phyloP scores from a whole-genome alignment of 1,139 yeast genomes.

The Hemisphaericaspora lyxosophila region DNA sequence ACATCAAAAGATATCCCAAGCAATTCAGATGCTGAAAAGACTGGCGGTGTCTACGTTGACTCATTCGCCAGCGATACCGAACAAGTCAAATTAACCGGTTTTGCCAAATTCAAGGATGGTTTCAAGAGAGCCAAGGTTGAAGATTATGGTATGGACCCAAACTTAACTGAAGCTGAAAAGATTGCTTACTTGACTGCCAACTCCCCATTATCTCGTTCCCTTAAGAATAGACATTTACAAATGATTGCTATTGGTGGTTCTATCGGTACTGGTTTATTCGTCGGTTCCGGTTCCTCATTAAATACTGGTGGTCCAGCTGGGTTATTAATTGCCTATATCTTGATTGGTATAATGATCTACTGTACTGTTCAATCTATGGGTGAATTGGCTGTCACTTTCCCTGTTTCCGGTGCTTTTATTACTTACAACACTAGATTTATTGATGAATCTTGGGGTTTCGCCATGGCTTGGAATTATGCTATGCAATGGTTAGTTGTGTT shows the following conservation, averaged over 20 bases:
- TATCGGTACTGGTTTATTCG: slow-evolving; percentile 77
- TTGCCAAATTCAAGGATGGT: slow-evolving; percentile 50
- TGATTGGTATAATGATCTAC: slow-evolving; percentile 50
- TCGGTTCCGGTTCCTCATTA: slow-evolving; percentile 62
- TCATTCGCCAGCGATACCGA: not conserved
- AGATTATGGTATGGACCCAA: slow-evolving; percentile 61
- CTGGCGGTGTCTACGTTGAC: slow-evolving; percentile 44
- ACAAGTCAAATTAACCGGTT: slow-evolving; percentile 24
- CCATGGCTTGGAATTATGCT: slow-evolving; percentile 74
- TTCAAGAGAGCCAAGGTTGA: slow-evolving; percentile 54
- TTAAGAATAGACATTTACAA: slow-evolving; percentile 66
- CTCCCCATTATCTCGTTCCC: slow-evolving; percentile 65
- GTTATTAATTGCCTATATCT: slow-evolving; percentile 60
- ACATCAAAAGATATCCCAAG: slow-evolving; percentile 40
- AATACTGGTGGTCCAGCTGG: slow-evolving; percentile 75
- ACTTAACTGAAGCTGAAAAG: slow-evolving; percentile 64
- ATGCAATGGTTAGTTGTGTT: slow-evolving; percentile 70
- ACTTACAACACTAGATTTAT: slow-evolving; percentile 67
- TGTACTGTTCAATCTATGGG: slow-evolving; percentile 72
- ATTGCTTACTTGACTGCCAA: slow-evolving; percentile 66
- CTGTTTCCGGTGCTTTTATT: slow-evolving; percentile 73
- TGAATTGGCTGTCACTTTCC: slow-evolving; percentile 70
- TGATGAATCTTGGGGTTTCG: slow-evolving; percentile 76
- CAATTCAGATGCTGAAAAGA: slow-evolving; percentile 34
- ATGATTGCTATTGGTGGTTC: slow-evolving; percentile 91